phyloP scores from a whole-genome alignment of 108 stramenopile species.

The Fistulifera pelliculosa region DNA sequence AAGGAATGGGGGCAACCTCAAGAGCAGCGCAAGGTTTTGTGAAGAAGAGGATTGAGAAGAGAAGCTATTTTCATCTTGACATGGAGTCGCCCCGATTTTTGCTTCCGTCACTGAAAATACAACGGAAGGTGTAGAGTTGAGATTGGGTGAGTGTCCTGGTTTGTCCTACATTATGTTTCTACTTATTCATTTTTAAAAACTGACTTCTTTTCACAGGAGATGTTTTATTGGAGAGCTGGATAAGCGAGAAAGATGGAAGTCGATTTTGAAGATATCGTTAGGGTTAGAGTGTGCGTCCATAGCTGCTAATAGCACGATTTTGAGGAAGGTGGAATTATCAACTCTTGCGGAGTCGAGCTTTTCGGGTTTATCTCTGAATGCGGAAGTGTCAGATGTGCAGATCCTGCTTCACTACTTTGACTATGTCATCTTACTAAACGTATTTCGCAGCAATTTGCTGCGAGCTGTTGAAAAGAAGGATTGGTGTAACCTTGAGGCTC shows the following conservation, averaged over 20 bases:
- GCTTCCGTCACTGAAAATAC: constrained; percentile 18
- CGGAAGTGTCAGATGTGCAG: constrained; percentile 19
- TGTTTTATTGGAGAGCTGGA: constrained; percentile 47
- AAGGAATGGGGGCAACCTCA: constrained; percentile 65
- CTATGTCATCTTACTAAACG: constrained; percentile 30
- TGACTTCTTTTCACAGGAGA: constrained; percentile 26
- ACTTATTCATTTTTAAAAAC: background rate
- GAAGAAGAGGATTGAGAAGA: constrained; percentile 40
- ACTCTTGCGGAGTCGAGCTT: background rate
- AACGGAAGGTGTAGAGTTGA: constrained; percentile 18
- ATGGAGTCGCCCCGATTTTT: constrained; percentile 37
- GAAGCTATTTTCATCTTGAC: constrained; percentile 43
- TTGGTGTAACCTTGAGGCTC: constrained; percentile 66
- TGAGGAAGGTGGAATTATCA: background rate
- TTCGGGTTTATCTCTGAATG: background rate
- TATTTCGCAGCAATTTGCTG: constrained; percentile 37
- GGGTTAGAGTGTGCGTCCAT: too few relatives aligned
- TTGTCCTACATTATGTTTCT: background rate
- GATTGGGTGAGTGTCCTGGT: constrained; percentile 5
- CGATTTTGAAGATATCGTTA: too few relatives aligned
- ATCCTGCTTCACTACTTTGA: constrained; percentile 25
- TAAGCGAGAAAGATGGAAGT: constrained; percentile 6
- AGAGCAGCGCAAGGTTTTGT: constrained; percentile 63
- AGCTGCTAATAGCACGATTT: background rate
- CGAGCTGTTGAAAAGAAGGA: constrained; percentile 29